These are phyloP conservation scores for Pleurotus tuoliensis DNA, from an alignment of 768 basidiomycete genomes.

Conservation along the genomic window DNA sequence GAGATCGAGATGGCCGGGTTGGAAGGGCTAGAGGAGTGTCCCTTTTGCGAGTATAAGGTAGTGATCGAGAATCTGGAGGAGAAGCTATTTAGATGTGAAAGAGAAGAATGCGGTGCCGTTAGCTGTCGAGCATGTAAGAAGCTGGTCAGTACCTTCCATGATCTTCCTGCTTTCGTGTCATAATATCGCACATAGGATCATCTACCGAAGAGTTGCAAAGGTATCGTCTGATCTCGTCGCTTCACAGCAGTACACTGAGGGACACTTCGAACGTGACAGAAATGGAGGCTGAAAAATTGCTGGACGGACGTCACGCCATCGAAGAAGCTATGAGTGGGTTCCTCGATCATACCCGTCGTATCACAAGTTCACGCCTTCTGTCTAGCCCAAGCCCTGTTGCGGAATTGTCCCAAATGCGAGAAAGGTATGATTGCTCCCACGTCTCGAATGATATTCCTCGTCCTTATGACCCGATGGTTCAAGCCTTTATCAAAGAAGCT, in stretches of 20 bases:
- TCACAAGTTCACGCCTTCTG: slow-evolving; percentile 5
- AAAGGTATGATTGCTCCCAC: slow-evolving; percentile 49
- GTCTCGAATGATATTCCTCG: neutral
- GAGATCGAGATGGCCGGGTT: slow-evolving; percentile 77
- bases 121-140: slow-evolving; percentile 82
- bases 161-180: slow-evolving; percentile 1
- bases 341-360: slow-evolving; percentile 5
- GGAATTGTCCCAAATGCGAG: slow-evolving; percentile 82
- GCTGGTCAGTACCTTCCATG: slow-evolving; percentile 37
- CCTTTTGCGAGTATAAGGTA: slow-evolving; percentile 84
- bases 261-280: slow-evolving; percentile 37
- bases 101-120: slow-evolving; percentile 65
- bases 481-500: slow-evolving; percentile 75
- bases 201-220: slow-evolving; percentile 77
- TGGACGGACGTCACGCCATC: slow-evolving; percentile 72
- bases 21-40: slow-evolving; percentile 84
- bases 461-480: slow-evolving; percentile 3
- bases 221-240: slow-evolving; percentile 24
- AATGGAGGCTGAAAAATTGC: slow-evolving; percentile 65
- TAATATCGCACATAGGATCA: slow-evolving; percentile 53
- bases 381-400: slow-evolving; percentile 74
- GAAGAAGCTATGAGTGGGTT: slow-evolving; percentile 90
- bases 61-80: slow-evolving; percentile 69
- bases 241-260: no score
- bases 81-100: slow-evolving; percentile 55